Evolutionary conservation across 192 early-diverging fungal species (phyloP), one percentile per base, ranked within the genome.

Genomic region (Geranomyces variabilis): DNA sequence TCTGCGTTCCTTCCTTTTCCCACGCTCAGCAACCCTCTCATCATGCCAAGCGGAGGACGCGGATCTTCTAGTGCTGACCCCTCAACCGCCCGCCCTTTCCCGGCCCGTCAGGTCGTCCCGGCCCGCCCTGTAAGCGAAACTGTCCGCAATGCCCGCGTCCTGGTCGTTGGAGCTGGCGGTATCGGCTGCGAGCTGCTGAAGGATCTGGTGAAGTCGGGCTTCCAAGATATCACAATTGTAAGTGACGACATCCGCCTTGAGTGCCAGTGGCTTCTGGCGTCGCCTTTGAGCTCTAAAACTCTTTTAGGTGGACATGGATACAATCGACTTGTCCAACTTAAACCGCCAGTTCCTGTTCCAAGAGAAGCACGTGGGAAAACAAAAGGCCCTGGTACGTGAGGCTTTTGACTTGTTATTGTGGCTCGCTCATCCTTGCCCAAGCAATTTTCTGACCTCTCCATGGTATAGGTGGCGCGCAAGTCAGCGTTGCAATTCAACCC

Each of bases 321-420:
- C 96, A 0, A 99, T 99, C 61, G 97, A 99, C 66, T 82, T 98
- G 45, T 96, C 95, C 28, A 99, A 99, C 79, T 81, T 99, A 57
- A 99, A 99, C 81, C 83, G 97, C n/a, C 97, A 99, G 83, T 99
- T 99, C 67, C 85, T 99, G 57, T 99, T 99, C 84, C 96, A 95
- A 80, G 90, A 87, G 48, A 81, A 91, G 58, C 95, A 99, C 76
- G 93, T 63, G 90, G 89, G 66, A 91, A 94, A 77, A 84, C 96
- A 61, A 99, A 99, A 75, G 93, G 96, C 3, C 80, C 91, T 56
- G 93, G 36, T 41, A 41, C 36, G 36, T 7, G 5, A 10, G 36
- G 36, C 36, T 41, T 41, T n/a, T n/a, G n/a, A n/a, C n/a, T n/a
- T n/a, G n/a, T n/a, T n/a, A n/a, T n/a, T n/a, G n/a, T n/a, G n/a